Conservation (phyloP, 192 early-diverging fungal genomes). For the Rhizoclosmatium sp. region DNA sequence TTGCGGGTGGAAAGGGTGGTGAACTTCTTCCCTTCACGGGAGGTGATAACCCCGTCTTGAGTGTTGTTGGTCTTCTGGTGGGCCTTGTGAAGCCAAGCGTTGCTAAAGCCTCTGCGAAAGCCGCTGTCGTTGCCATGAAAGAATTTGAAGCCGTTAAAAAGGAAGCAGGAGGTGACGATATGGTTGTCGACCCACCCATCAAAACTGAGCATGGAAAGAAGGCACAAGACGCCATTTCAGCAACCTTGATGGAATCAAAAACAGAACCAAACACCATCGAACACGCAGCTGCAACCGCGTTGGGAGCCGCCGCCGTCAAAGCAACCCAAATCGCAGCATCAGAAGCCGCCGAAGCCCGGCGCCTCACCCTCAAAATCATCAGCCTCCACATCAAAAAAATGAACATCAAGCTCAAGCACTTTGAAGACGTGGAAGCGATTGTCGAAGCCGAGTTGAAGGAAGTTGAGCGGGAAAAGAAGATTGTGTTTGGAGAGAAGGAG, state of each 20-base stretch:
- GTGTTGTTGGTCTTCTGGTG: slow-evolving; percentile 86
- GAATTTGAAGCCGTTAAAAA: slow-evolving; percentile 3
- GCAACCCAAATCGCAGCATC: slow-evolving; percentile 80
- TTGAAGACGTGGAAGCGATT: slow-evolving; percentile 88
- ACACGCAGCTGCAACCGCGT: slow-evolving; percentile 82
- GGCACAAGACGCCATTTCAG: slow-evolving; percentile 16
- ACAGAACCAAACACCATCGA: slow-evolving; percentile 56
- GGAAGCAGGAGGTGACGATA: slow-evolving; percentile 31
- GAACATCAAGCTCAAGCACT: slow-evolving; percentile 91
- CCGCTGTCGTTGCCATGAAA: slow-evolving; percentile 76
- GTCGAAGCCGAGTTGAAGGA: slow-evolving; percentile 89
- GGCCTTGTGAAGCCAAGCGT: slow-evolving; percentile 87
- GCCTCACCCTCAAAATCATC: slow-evolving; percentile 80
- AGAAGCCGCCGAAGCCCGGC: slow-evolving; percentile 88
- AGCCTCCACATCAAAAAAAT: slow-evolving; percentile 90
- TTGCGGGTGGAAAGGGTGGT: slow-evolving; percentile 48
- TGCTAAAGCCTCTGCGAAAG: slow-evolving; percentile 85
- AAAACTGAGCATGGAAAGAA: not conserved
- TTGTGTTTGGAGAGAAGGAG: slow-evolving; percentile 61
- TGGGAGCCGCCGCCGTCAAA: slow-evolving; percentile 93
- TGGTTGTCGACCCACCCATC: slow-evolving; percentile 10
- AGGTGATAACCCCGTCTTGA: slow-evolving; percentile 91
- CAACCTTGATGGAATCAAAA: not conserved
- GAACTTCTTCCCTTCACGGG: slow-evolving; percentile 70
- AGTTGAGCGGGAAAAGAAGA: slow-evolving; percentile 72